A percentile compares a stretch with the other conserved stretches of the same genome.
phyloP scores from a whole-genome alignment of 1,139 yeast species.

The Pichia norvegensis region DNA sequence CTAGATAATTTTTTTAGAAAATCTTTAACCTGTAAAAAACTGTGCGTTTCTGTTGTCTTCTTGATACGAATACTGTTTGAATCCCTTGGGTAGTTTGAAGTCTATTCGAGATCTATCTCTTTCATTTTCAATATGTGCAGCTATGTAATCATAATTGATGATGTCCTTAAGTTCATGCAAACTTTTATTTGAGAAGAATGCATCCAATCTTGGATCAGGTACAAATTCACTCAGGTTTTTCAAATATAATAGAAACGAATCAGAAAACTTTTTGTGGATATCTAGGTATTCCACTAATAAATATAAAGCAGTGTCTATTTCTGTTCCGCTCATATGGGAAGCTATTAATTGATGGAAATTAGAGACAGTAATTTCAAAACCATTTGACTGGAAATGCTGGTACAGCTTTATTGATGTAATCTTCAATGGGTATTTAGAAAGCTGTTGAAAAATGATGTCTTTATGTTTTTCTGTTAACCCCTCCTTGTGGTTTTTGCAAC shows the following conservation, averaged over 20 bases:
- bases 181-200: slow-evolving; percentile 4
- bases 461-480: slow-evolving; percentile 12
- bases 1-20: not conserved
- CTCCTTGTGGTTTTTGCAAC: slow-evolving; percentile 3
- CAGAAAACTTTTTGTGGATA: slow-evolving; percentile 5
- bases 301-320: slow-evolving; percentile 20
- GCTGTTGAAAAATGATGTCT: slow-evolving; percentile 15
- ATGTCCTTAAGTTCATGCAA: slow-evolving; percentile 2
- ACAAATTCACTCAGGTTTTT: slow-evolving; percentile 2
- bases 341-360: slow-evolving; percentile 16
- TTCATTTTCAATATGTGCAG: slow-evolving; percentile 4
- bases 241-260: slow-evolving; percentile 3
- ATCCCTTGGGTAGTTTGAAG: not conserved
- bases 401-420: slow-evolving; percentile 15
- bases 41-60: slow-evolving; percentile 1
- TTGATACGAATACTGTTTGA: slow-evolving; percentile 3
- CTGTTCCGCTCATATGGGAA: slow-evolving; percentile 19
- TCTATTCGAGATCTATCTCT: slow-evolving; percentile 5
- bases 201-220: slow-evolving; percentile 11
- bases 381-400: slow-evolving; percentile 8
- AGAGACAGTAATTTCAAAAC: slow-evolving; percentile 6
- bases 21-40: not conserved
- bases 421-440: slow-evolving; percentile 10
- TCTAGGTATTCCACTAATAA: slow-evolving; percentile 11
- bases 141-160: slow-evolving; percentile 12